Conservation (phyloP, 495 filamentous ascomycete species). For the Barbatosphaeria neglecta region DNA sequence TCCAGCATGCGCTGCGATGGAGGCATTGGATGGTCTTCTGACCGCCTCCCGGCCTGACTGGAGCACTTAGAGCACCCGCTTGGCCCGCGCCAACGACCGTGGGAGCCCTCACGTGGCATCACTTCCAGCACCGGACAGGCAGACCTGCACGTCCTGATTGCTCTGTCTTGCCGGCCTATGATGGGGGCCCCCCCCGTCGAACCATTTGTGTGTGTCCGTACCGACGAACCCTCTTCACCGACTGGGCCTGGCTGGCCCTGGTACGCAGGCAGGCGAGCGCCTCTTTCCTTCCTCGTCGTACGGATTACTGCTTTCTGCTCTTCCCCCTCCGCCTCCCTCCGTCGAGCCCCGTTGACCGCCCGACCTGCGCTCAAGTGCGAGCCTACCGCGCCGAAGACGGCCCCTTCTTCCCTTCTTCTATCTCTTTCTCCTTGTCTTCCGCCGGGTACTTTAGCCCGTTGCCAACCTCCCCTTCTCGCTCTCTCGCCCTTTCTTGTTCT, state of each 20-base stretch:
- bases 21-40: background rate
- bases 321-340: background rate
- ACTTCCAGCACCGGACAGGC: background rate
- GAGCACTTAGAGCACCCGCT: too few species aligned
- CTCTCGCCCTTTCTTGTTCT: background rate
- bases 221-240: background rate
- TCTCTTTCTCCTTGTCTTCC: background rate
- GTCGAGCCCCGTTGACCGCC: background rate
- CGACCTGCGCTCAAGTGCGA: background rate
- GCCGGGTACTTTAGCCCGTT: too few species aligned
- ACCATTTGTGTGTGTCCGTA: background rate
- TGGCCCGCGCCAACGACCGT: slow-evolving; percentile 4
- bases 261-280: background rate
- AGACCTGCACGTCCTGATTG: background rate
- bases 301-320: background rate
- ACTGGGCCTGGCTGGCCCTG: background rate
- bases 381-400: background rate
- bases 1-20: too few species aligned
- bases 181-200: background rate
- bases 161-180: background rate
- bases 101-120: slow-evolving; percentile 2
- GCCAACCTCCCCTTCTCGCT: background rate
- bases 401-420: background rate
- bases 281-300: background rate
- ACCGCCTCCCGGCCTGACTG: background rate